Evolutionary conservation across 495 filamentous ascomycete species (phyloP).

Genomic region (Chaetomidium leptoderma): DNA sequence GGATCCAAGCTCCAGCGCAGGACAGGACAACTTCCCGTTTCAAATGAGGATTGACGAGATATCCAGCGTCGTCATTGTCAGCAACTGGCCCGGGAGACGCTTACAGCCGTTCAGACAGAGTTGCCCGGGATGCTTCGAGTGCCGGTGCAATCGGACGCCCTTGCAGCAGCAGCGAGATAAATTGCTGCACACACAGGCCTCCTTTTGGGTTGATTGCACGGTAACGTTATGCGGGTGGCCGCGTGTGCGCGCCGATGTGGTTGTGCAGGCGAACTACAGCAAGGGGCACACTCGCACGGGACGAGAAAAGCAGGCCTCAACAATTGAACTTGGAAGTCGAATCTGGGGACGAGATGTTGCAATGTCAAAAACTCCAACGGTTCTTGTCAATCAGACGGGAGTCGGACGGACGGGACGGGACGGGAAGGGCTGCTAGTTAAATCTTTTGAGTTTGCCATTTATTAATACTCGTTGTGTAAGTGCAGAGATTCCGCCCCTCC

Average conservation of each 20-base stretch:
- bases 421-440: too few relatives aligned
- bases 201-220: constrained; percentile 1
- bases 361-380: too few relatives aligned
- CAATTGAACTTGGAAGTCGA: neutral
- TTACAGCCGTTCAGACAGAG: neutral
- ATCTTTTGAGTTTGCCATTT: too few relatives aligned
- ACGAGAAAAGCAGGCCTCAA: too few relatives aligned
- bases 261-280: neutral
- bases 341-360: too few relatives aligned
- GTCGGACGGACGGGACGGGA: too few relatives aligned
- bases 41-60: constrained; percentile 6
- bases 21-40: neutral
- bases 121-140: neutral
- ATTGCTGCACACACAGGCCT: constrained; percentile 3
- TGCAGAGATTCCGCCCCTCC: too few relatives aligned
- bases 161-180: neutral
- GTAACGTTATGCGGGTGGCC: neutral
- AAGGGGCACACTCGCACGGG: neutral
- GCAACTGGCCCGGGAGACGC: neutral
- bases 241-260: neutral
- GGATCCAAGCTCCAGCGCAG: constrained; percentile 13
- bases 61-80: neutral
- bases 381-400: too few relatives aligned
- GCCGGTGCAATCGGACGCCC: constrained; percentile 1
- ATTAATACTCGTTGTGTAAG: too few relatives aligned